Evolutionary conservation across 306 rosid genomes (phyloP).

Genomic region (Aeschynomene evenia): DNA sequence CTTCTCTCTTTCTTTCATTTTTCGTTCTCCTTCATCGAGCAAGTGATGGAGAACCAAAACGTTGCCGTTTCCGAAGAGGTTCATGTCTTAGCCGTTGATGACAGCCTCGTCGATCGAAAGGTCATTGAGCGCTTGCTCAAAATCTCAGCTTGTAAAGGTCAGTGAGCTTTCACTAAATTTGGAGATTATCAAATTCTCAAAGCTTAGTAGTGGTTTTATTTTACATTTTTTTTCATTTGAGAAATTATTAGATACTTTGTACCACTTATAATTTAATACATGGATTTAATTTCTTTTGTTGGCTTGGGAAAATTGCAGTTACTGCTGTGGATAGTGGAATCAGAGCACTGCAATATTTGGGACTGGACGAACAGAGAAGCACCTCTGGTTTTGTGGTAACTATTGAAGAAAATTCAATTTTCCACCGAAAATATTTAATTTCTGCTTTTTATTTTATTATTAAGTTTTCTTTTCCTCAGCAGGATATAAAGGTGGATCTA

Average conservation of each 20-base stretch:
- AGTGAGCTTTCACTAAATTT: background rate
- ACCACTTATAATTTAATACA: too few relatives aligned
- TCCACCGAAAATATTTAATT: conserved; percentile 3
- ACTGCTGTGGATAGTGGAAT: conserved; percentile 95
- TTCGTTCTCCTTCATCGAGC: background rate
- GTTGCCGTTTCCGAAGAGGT: conserved; percentile 59
- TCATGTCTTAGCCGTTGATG: conserved; percentile 96
- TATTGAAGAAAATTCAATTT: too few relatives aligned
- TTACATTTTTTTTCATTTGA: too few relatives aligned
- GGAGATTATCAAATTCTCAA: too few relatives aligned
- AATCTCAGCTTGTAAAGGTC: conserved; percentile 82
- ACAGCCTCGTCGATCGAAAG: conserved; percentile 85
- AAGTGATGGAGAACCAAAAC: conserved; percentile 49
- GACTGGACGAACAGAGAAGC: conserved; percentile 63
- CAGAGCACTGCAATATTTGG: conserved; percentile 84
- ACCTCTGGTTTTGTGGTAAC: conserved; percentile 56
- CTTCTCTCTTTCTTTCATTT: background rate
- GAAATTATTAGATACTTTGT: too few relatives aligned
- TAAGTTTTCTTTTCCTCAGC: background rate
- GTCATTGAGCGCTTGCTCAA: conserved; percentile 84
- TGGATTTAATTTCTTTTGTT: too few relatives aligned
- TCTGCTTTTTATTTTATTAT: background rate
- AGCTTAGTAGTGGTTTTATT: background rate
- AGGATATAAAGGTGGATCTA: conserved; percentile 86
- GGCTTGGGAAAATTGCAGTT: conserved; percentile 46